Percentiles rank a stretch among this genome's conserved stretches.
Conservation (phyloP, 106 monocot species). For the Acanthochlamys bracteata region DNA sequence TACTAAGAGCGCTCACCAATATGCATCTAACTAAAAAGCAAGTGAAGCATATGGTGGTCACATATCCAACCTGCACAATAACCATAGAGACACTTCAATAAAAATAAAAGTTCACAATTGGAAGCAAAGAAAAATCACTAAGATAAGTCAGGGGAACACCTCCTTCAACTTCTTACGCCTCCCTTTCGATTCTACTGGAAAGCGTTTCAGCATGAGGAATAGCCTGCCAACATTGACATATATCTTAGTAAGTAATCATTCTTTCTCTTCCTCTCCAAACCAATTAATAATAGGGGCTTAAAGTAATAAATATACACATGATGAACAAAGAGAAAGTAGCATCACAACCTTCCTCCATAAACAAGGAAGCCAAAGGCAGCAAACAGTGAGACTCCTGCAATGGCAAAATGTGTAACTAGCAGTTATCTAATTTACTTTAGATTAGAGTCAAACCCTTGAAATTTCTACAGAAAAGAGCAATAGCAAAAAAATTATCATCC, state of each 20-base stretch:
- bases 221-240: constrained; percentile 29
- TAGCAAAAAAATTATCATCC: not conserved
- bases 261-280: too few species aligned
- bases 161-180: constrained; percentile 84
- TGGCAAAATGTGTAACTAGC: not conserved
- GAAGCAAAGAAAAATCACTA: not conserved
- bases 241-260: too few species aligned
- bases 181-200: constrained; percentile 95
- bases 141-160: constrained; percentile 27
- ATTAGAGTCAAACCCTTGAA: too few species aligned
- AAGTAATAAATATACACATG: too few species aligned
- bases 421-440: too few species aligned
- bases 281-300: too few species aligned
- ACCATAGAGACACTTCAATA: not conserved
- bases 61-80: constrained; percentile 75
- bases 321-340: too few species aligned
- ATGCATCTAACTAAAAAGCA: constrained; percentile 84
- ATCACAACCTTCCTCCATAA: constrained; percentile 80
- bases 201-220: constrained; percentile 84
- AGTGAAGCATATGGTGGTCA: constrained; percentile 76
- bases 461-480: not conserved
- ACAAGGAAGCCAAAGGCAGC: constrained; percentile 69
- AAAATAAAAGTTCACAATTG: too few species aligned
- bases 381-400: constrained; percentile 67
- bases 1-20: constrained; percentile 45